These are phyloP conservation scores for Chalaropsis thielavioides DNA, from an alignment of 2,329 filamentous ascomycete genomes.

Conservation along the genomic window DNA sequence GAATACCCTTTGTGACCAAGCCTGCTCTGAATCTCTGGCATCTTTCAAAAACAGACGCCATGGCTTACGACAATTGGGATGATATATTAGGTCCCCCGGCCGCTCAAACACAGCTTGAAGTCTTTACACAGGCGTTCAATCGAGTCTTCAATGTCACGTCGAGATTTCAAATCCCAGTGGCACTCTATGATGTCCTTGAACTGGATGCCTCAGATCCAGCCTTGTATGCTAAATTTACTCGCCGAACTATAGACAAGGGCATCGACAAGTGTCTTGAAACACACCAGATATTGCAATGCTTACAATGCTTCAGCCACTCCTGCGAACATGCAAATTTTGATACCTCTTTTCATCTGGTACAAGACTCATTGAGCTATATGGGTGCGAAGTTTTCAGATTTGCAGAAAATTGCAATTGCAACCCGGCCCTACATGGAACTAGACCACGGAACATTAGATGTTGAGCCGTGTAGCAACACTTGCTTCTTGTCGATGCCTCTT, in stretches of 20 bases:
- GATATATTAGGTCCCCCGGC: not conserved
- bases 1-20: slow-evolving; percentile 21
- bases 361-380: slow-evolving; percentile 12
- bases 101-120: not conserved
- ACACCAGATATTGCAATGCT: slow-evolving; percentile 40
- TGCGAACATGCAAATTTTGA: slow-evolving; percentile 49
- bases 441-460: not conserved
- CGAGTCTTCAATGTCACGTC: slow-evolving; percentile 32
- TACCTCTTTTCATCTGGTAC: slow-evolving; percentile 9
- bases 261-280: slow-evolving; percentile 32
- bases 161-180: slow-evolving; percentile 28
- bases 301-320: slow-evolving; percentile 46
- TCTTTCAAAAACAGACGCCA: not conserved
- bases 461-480: slow-evolving; percentile 11
- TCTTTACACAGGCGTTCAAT: slow-evolving; percentile 43
- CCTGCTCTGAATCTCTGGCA: slow-evolving; percentile 7
- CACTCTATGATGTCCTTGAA: slow-evolving; percentile 38
- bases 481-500: slow-evolving; percentile 4
- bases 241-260: not conserved
- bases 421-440: not conserved
- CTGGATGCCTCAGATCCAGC: slow-evolving; percentile 18
- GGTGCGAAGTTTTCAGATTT: slow-evolving; percentile 5
- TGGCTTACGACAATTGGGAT: slow-evolving; percentile 7
- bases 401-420: slow-evolving; percentile 5
- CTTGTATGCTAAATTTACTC: slow-evolving; percentile 1